These are phyloP conservation scores for Hamamelis virginiana DNA, from an alignment of 164 flowering plant species.

Conservation along the genomic window DNA sequence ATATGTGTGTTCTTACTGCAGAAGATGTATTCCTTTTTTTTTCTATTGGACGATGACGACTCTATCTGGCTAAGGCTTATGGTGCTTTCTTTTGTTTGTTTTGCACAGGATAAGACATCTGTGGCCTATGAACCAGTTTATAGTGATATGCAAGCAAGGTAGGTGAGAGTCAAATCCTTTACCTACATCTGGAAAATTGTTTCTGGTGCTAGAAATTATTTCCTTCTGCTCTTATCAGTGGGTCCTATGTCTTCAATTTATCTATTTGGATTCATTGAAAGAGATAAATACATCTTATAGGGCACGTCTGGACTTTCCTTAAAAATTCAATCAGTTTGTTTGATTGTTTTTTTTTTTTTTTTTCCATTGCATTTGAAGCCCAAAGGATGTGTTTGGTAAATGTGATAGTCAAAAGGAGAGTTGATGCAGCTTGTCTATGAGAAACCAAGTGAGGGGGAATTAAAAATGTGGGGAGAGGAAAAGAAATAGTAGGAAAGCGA, in stretches of 20 bases:
- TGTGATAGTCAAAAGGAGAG: background rate
- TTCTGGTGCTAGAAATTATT: background rate
- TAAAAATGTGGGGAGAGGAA: no score
- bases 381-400: no score
- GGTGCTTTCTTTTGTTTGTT: conserved; percentile 2
- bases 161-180: conserved; percentile 7
- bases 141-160: conserved; percentile 92
- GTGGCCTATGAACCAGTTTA: conserved; percentile 78
- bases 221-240: no score
- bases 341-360: no score
- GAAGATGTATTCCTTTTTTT: background rate
- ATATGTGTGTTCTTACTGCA: background rate
- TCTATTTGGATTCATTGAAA: no score
- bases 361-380: no score
- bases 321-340: no score
- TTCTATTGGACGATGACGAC: background rate
- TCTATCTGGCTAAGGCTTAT: background rate
- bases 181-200: background rate
- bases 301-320: no score
- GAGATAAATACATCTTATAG: no score
- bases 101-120: conserved; percentile 75
- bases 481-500: no score
- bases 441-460: no score
- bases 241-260: no score
- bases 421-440: background rate